Percentiles rank a stretch among this genome's conserved stretches.
Conservation (phyloP, 768 basidiomycete genomes). For the Phanerochaete sordida region DNA sequence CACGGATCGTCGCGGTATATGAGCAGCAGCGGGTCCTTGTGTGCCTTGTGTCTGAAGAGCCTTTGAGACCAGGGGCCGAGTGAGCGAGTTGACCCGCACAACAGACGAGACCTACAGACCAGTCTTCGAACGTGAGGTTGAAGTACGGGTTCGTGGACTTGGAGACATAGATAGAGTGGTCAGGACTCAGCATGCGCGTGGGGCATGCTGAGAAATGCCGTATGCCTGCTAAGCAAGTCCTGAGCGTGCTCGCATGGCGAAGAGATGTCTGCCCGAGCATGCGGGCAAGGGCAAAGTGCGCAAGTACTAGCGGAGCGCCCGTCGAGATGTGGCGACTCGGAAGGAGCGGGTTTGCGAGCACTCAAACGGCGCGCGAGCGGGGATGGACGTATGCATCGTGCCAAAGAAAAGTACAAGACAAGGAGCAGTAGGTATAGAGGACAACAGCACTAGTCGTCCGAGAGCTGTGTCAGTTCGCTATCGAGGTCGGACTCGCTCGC, state of each 20-base stretch:
- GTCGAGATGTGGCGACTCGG: neutral
- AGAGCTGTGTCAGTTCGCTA: conserved; percentile 74
- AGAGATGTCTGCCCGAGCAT: neutral
- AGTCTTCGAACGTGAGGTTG: conserved; percentile 89
- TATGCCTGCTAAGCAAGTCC: neutral
- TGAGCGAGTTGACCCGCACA: neutral
- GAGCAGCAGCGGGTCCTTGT: conserved; percentile 68
- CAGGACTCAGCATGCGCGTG: conserved; percentile 7
- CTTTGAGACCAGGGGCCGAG: conserved; percentile 31
- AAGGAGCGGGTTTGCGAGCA: neutral
- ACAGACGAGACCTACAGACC: conserved; percentile 41
- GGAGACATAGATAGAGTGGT: conserved; percentile 68
- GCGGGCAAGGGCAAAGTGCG: neutral
- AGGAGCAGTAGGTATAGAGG: neutral
- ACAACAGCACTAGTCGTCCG: conserved; percentile 40
- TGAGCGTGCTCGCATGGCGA: conserved; percentile 1
- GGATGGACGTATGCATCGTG: neutral
- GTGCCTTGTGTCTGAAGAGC: conserved; percentile 76
- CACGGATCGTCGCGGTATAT: conserved; percentile 87
- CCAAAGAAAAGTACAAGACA: neutral
- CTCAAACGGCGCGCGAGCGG: neutral
- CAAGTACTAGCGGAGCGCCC: neutral
- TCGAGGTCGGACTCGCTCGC: conserved; percentile 64
- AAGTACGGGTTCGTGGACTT: conserved; percentile 80
- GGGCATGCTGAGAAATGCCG: neutral